phyloP scores from a whole-genome alignment of 345 rosid genomes.

The Clausena lansium region DNA sequence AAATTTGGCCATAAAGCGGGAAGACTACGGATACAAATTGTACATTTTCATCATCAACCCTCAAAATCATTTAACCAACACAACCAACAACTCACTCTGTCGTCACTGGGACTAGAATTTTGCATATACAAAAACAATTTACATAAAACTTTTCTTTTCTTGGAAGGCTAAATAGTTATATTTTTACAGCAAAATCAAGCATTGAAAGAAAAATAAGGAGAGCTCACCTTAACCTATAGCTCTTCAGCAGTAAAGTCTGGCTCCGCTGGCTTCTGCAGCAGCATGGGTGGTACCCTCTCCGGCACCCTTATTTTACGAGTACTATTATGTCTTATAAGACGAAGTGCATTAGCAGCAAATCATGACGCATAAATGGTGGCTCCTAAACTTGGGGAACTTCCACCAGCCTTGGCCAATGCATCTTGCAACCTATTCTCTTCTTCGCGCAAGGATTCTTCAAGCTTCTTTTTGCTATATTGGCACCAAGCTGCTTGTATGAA shows the following conservation, averaged over 20 bases:
- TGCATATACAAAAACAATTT: no score
- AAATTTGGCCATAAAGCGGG: no score
- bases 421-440: slow-evolving; percentile 77
- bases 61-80: no score
- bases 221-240: slow-evolving; percentile 19
- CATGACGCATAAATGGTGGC: slow-evolving; percentile 85
- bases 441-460: slow-evolving; percentile 57
- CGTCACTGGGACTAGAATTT: no score
- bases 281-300: slow-evolving; percentile 62
- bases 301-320: slow-evolving; percentile 55
- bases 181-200: slow-evolving; percentile 6
- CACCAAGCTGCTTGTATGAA: slow-evolving; percentile 94
- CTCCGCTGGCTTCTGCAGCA: slow-evolving; percentile 89
- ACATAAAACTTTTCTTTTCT: neutral
- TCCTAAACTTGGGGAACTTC: slow-evolving; percentile 76
- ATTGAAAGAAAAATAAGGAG: neutral
- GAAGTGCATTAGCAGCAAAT: slow-evolving; percentile 80
- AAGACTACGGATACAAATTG: no score
- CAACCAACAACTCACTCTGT: no score
- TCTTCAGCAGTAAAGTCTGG: slow-evolving; percentile 79
- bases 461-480: slow-evolving; percentile 64
- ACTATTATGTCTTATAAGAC: slow-evolving; percentile 47
- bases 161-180: neutral
- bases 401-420: slow-evolving; percentile 66
- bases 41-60: no score